phyloP scores from a whole-genome alignment of 192 early-diverging fungal genomes.

The Mortierella alpina region DNA sequence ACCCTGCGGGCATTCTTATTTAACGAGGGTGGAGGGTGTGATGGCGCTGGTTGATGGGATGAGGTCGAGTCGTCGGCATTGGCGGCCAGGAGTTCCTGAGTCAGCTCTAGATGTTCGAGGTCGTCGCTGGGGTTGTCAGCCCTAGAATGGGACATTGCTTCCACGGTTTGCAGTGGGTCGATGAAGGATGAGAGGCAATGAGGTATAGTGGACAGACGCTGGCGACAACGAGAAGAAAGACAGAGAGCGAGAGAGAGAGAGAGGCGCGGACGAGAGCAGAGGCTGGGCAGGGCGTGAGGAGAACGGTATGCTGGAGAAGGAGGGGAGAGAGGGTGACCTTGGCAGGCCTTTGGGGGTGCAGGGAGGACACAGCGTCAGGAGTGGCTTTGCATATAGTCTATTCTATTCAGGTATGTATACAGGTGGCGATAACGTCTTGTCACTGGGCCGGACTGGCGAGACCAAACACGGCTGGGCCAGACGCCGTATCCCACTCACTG shows the following conservation, averaged over 20 bases:
- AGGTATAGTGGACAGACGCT: background rate
- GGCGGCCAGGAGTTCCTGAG: conserved; percentile 18
- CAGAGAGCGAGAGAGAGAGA: background rate
- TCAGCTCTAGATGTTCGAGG: conserved; percentile 33
- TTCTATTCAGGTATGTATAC: no score
- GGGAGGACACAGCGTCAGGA: background rate
- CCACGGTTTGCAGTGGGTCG: background rate
- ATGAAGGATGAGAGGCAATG: background rate
- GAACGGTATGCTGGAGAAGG: background rate
- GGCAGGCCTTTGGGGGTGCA: background rate
- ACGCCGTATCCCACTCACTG: no score
- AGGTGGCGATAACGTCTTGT: no score
- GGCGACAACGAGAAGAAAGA: background rate
- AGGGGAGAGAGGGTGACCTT: background rate
- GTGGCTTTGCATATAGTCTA: no score
- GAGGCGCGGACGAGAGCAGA: no score
- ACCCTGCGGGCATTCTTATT: conserved; percentile 28
- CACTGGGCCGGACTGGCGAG: no score
- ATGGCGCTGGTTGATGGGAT: conserved; percentile 5
- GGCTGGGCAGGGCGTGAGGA: background rate
- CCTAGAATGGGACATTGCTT: conserved; percentile 40
- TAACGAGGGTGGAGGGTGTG: conserved; percentile 7
- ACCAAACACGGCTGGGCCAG: no score
- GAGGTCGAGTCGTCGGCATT: conserved; percentile 8
- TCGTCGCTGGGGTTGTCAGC: conserved; percentile 20